phyloP scores from a whole-genome alignment of 805 yeast genomes.

The Phaffomyces antillensis region DNA sequence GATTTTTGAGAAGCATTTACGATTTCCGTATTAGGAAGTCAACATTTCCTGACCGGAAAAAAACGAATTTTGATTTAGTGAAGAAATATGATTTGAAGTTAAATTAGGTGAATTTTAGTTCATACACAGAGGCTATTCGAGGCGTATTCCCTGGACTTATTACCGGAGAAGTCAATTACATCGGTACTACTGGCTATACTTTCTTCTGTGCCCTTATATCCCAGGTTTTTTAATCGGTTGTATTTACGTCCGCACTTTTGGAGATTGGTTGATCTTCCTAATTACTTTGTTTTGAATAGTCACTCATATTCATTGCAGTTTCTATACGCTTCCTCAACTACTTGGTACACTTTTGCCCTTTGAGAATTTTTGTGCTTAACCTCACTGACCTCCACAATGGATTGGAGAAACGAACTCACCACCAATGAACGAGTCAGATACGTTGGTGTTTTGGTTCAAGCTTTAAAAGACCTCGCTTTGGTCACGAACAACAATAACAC shows the following conservation, averaged over 20 bases:
- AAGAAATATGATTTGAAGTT: too few relatives aligned
- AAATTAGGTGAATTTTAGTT: too few relatives aligned
- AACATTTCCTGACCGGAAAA: neutral
- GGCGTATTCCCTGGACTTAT: too few relatives aligned
- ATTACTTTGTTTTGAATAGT: too few relatives aligned
- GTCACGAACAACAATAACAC: conserved; percentile 12
- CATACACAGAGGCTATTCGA: too few relatives aligned
- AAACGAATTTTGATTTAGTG: neutral
- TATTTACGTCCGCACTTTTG: too few relatives aligned
- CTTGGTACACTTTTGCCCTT: neutral
- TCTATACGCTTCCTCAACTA: neutral
- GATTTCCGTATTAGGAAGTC: conserved; percentile 5
- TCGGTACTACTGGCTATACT: too few relatives aligned
- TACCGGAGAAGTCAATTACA: too few relatives aligned
- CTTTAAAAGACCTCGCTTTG: conserved; percentile 18
- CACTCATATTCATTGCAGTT: too few relatives aligned
- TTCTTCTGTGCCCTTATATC: too few relatives aligned
- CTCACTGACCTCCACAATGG: conserved; percentile 9
- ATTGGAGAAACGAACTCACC: conserved; percentile 21
- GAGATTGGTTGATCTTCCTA: too few relatives aligned
- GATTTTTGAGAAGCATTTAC: neutral
- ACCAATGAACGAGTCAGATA: conserved; percentile 19
- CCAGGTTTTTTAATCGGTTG: too few relatives aligned
- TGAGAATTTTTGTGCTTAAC: neutral
- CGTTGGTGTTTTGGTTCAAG: conserved; percentile 17